phyloP scores from a whole-genome alignment of 2,329 filamentous ascomycete species.

The Aspergillus neotritici region DNA sequence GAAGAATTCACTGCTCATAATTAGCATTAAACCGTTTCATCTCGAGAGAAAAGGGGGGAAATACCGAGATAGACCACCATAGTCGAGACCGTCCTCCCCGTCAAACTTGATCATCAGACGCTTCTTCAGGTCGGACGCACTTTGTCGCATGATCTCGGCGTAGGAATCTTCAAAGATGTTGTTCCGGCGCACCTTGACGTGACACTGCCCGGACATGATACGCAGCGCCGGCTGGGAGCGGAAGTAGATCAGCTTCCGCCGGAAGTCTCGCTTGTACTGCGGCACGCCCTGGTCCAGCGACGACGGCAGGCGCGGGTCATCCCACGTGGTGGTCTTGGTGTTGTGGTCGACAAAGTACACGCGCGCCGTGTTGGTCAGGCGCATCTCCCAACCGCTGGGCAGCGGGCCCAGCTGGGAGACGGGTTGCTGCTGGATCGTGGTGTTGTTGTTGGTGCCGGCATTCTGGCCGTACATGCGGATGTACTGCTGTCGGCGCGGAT shows the following conservation, averaged over 20 bases:
- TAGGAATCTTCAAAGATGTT: slow-evolving; percentile 99
- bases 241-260: slow-evolving; percentile 98
- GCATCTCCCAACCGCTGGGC: slow-evolving; percentile 99
- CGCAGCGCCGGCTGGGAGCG: slow-evolving; percentile 92
- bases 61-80: slow-evolving; percentile 83
- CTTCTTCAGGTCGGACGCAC: slow-evolving; percentile 93
- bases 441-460: slow-evolving; percentile 59
- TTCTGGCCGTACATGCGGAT: slow-evolving; percentile 97
- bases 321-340: slow-evolving; percentile 99
- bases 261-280: slow-evolving; percentile 98
- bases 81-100: slow-evolving; percentile 94
- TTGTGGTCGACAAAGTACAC: slow-evolving; percentile 99
- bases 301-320: slow-evolving; percentile 89
- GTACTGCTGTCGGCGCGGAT: slow-evolving; percentile 93
- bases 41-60: slow-evolving; percentile 12
- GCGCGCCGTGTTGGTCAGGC: slow-evolving; percentile 91
- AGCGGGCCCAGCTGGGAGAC: slow-evolving; percentile 93
- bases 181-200: slow-evolving; percentile 92
- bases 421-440: slow-evolving; percentile 91
- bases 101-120: slow-evolving; percentile 99
- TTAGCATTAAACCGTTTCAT: slow-evolving; percentile 20
- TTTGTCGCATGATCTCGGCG: slow-evolving; percentile 95
- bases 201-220: slow-evolving; percentile 92
- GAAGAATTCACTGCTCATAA: slow-evolving; percentile 78
- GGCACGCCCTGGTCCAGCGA: slow-evolving; percentile 97